Evolutionary conservation across 768 basidiomycete genomes (phyloP), one percentile per base, ranked within the genome.

Genomic region (Hygrocybe punicea): DNA sequence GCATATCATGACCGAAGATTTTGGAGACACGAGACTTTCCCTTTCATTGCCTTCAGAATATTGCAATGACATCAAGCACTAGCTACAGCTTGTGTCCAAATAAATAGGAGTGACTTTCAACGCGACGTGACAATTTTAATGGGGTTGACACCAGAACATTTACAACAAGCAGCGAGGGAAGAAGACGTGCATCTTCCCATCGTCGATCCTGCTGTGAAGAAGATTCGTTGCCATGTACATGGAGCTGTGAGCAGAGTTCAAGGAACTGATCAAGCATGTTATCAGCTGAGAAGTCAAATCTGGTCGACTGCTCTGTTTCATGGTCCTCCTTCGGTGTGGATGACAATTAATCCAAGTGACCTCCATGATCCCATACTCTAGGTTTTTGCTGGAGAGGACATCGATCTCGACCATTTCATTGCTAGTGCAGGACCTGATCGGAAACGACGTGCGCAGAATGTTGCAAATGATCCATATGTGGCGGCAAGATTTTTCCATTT

Each of bases 311-410:
- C 62, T 2, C 17, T 75, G 0, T 19, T 59, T 1, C 61, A 60
- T 23, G 65, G 65, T 14, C 71, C 73, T 1, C 76, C 77, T 0
- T 60, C 51, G 1, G 21, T 80, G 0, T 81, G 79, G 79, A 59
- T 75, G 1, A 81, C 79, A 0, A 67, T 81, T 2, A 80, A 78
- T 50, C 75, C 73, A 21, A 9, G 60, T 0, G 76, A 81, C 55
- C 60, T 70, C 0, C 71, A 77, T 36, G 75, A 80, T 58, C 80
- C 79, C 0, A 66, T 82, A 21, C 75, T 72, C 0, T 78, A 81
- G 51, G 69, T 81, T 0, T 64, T 82, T 11, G 68, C 73, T 0
- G 79, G 81, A 0, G 69, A 67, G 25, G 61, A 76, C 0, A 80
- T 83, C 7, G 65, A 81, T 51, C 53, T 82, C 7, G 74, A 83